Conservation (phyloP, 2,329 filamentous ascomycete genomes). For the Beauveria brongniartii region DNA sequence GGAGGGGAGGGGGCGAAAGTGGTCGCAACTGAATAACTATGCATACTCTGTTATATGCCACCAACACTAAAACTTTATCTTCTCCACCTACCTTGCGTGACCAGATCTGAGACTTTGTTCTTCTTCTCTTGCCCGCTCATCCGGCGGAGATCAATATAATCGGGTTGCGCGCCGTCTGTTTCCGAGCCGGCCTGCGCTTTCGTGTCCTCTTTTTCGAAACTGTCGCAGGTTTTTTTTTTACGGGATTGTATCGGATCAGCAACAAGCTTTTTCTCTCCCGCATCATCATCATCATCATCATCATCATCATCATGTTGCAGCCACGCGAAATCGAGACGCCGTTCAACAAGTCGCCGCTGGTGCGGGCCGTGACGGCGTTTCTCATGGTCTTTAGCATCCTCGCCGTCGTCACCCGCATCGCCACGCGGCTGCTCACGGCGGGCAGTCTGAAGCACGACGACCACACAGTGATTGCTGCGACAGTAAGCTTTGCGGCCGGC, state of each 20-base stretch:
- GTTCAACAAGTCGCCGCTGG: slow-evolving; percentile 18
- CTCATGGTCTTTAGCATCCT: slow-evolving; percentile 18
- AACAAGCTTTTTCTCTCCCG: no score
- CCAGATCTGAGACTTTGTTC: background rate
- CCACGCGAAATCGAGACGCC: slow-evolving; percentile 17
- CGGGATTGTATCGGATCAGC: no score
- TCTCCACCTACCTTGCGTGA: no score
- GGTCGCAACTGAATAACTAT: no score
- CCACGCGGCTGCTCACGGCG: slow-evolving; percentile 13
- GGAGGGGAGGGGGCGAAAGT: no score
- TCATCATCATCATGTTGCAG: slow-evolving; percentile 1
- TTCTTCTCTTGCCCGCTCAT: background rate
- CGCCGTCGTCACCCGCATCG: slow-evolving; percentile 14
- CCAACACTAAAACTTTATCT: no score
- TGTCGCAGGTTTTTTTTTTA: no score
- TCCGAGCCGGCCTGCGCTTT: background rate
- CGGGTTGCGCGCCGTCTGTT: background rate
- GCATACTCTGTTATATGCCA: no score
- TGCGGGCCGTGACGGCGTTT: slow-evolving; percentile 16
- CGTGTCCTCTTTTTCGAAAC: no score
- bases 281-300: background rate
- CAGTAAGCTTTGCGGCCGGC: slow-evolving; percentile 5
- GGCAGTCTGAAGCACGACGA: slow-evolving; percentile 16
- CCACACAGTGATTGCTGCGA: slow-evolving; percentile 13
- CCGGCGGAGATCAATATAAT: background rate